Conservation (phyloP, 148 eudicot species). For the Chenopodium formosanum region DNA sequence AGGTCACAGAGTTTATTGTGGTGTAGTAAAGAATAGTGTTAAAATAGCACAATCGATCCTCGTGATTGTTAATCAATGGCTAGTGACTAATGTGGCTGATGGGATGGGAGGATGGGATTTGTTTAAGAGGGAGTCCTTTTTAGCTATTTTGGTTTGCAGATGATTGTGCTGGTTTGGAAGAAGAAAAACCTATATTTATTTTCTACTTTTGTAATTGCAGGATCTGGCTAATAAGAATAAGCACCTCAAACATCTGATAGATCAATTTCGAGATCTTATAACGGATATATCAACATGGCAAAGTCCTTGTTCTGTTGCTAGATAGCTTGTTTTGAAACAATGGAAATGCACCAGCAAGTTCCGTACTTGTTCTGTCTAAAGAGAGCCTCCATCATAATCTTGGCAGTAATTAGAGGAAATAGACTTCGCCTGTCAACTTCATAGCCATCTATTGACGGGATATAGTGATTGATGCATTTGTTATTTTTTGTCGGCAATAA, state of each 20-base stretch:
- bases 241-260: slow-evolving; percentile 65
- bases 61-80: background rate
- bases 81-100: background rate
- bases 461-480: background rate
- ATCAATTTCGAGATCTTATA: slow-evolving; percentile 74
- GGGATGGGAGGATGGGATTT: background rate
- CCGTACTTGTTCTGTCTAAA: background rate
- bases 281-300: slow-evolving; percentile 84
- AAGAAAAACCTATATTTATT: background rate
- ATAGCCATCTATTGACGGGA: background rate
- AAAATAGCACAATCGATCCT: background rate
- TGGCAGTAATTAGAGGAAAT: background rate
- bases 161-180: background rate
- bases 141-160: background rate
- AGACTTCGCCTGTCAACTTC: too few species aligned
- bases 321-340: background rate
- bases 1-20: background rate
- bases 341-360: background rate
- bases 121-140: background rate
- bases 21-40: background rate
- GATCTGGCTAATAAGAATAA: slow-evolving; percentile 72
- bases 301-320: slow-evolving; percentile 62
- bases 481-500: background rate
- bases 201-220: slow-evolving; percentile 30
- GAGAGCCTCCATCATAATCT: background rate